phyloP scores from a whole-genome alignment of 2,329 filamentous ascomycete species.

The Fusarium dimerum region DNA sequence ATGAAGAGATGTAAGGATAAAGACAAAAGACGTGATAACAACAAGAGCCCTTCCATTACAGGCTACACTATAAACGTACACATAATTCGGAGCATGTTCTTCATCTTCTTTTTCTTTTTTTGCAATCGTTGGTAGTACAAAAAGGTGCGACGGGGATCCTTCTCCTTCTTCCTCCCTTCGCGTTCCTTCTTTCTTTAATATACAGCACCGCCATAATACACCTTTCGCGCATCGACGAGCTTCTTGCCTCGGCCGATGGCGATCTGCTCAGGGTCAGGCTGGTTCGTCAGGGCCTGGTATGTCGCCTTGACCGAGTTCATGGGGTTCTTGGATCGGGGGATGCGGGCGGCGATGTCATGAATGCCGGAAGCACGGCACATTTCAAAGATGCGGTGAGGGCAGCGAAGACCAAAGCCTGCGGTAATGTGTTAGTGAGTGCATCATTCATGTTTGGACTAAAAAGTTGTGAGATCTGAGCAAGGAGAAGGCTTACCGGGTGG shows the following conservation, averaged over 20 bases:
- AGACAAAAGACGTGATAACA: not conserved
- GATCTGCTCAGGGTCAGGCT: slow-evolving; percentile 86
- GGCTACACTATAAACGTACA: slow-evolving; percentile 14
- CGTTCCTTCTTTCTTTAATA: slow-evolving; percentile 44
- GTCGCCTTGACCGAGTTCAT: slow-evolving; percentile 98
- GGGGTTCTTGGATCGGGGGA: slow-evolving; percentile 84
- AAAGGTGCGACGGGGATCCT: not conserved
- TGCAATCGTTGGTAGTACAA: slow-evolving; percentile 28
- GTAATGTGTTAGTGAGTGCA: slow-evolving; percentile 3
- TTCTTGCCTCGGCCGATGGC: slow-evolving; percentile 90
- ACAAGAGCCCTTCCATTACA: slow-evolving; percentile 19
- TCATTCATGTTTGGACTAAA: not conserved
- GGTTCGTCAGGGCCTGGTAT: slow-evolving; percentile 77
- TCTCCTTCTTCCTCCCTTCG: not conserved
- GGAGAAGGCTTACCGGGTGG: slow-evolving; percentile 72
- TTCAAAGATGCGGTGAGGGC: slow-evolving; percentile 89
- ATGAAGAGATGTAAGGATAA: not conserved
- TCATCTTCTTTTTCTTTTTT: slow-evolving; percentile 1
- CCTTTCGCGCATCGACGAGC: slow-evolving; percentile 92
- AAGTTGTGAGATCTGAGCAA: not conserved
- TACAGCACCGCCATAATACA: slow-evolving; percentile 87
- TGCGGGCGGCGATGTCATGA: slow-evolving; percentile 79
- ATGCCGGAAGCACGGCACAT: slow-evolving; percentile 88
- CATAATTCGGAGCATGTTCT: not conserved
- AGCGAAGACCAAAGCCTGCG: slow-evolving; percentile 88